Percentiles rank a stretch among this genome's conserved stretches.
Conservation (phyloP, 371 early-diverging fungal species). For the Mucor saturninus region DNA sequence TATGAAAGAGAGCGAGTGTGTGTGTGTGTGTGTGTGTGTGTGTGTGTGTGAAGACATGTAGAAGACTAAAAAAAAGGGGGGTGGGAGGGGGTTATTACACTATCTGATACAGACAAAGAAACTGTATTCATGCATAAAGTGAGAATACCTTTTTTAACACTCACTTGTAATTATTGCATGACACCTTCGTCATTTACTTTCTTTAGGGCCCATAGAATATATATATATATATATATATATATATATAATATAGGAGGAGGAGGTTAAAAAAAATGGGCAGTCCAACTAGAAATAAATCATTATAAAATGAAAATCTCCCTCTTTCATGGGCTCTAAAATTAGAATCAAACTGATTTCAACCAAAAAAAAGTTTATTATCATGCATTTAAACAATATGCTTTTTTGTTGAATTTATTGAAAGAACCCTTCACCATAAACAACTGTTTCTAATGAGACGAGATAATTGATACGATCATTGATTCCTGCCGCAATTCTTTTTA, state of each 20-base stretch:
- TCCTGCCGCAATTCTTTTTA: background rate
- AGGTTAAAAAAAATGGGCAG: background rate
- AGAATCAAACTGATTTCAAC: slow-evolving; percentile 3
- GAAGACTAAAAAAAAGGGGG: background rate
- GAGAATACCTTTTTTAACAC: background rate
- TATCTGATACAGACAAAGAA: background rate
- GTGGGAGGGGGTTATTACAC: background rate
- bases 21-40: too few relatives aligned
- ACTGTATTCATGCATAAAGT: too few relatives aligned
- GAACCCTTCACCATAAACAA: slow-evolving; percentile 36
- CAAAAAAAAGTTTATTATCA: slow-evolving; percentile 1
- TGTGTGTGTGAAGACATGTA: background rate
- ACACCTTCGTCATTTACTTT: background rate
- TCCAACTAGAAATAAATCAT: background rate
- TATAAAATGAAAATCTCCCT: slow-evolving; percentile 4
- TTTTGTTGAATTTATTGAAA: slow-evolving; percentile 8
- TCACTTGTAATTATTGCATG: background rate
- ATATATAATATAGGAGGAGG: background rate
- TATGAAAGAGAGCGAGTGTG: background rate
- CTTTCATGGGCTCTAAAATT: slow-evolving; percentile 3
- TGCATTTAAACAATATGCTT: background rate
- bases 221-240: too few relatives aligned
- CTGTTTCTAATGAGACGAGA: slow-evolving; percentile 28
- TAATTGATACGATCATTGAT: slow-evolving; percentile 25
- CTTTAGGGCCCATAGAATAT: too few relatives aligned